Base-by-base conservation (phyloP, 441 rosid genomes). In the Sinapis alba region DNA sequence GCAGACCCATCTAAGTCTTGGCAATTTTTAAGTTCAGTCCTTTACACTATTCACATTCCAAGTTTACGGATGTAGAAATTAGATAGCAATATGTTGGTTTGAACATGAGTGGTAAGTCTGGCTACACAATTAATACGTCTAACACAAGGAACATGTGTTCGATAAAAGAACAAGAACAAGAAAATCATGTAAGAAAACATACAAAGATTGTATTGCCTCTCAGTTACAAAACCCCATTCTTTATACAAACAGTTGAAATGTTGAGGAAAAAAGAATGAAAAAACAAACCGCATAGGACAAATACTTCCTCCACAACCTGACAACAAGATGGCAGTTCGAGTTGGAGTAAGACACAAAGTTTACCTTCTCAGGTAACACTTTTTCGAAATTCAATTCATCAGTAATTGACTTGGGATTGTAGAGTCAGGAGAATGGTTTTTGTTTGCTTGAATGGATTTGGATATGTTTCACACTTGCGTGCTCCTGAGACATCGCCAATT, bases 401-500 rank as follows among this genome's bases (percentile, higher is more conserved):
- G 50, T 65, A 47, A 38, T 72, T 76, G 68, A 62, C 62, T 73
- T 62, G n/a, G 3, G 3, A 32, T 41, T 28, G 6, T 54, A 20
- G 28, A 69, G 60, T 47, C 50, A 30, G 18, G 70, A 63, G 34
- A 69, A 64, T 43, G 75, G 65, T 81, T 16, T 28, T 74, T 58
- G 65, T 15, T 47, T 47, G 72, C 67, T 61, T 56, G 20, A 73
- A 69, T 47, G 54, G 27, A 51, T 53, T 1, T 45, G 56, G 53
- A 20, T 32, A 13, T n/a, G 53, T 68, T 83, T 88, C 86, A 87
- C 69, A 87, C 83, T 83, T 87, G 92, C 1, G 86, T 83, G 74
- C 94, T 94, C 67, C 87, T 66, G 50, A 94, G 88, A 78, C 94
- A 91, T 86, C 93, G 87, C 94, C 89, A 84, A 51, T 80, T 94